Evolutionary conservation across 495 filamentous ascomycete species (phyloP).

Genomic region (Penicillium pancosmium): DNA sequence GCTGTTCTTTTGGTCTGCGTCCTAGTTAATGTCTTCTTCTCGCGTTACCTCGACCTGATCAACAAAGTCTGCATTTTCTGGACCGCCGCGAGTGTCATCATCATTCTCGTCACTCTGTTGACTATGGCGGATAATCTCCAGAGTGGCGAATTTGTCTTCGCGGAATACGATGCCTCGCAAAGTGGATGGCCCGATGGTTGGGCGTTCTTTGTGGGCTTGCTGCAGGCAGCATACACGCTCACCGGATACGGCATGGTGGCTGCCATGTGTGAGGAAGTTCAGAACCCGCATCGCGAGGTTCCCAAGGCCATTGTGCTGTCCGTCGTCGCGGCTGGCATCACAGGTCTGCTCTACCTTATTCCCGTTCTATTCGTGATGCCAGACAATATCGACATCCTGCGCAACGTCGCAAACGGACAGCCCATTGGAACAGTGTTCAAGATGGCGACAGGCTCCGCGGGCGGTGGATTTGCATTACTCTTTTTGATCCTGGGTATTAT

Average conservation of each 20-base stretch:
- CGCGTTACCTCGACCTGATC: conserved; percentile 62
- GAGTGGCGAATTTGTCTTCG: conserved; percentile 61
- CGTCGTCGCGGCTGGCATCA: conserved; percentile 68
- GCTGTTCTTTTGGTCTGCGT: conserved; percentile 61
- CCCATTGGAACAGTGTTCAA: conserved; percentile 41
- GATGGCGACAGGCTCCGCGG: conserved; percentile 38
- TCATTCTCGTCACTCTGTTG: conserved; percentile 61
- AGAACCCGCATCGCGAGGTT: conserved; percentile 65
- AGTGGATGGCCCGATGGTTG: conserved; percentile 66
- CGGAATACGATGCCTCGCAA: conserved; percentile 58
- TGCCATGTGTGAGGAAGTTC: conserved; percentile 70
- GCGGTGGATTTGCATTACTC: conserved; percentile 71
- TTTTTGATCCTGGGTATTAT: conserved; percentile 75
- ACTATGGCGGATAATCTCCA: conserved; percentile 57
- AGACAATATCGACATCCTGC: conserved; percentile 47
- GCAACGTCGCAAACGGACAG: conserved; percentile 61
- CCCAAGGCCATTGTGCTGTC: conserved; percentile 73
- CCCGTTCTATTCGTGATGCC: conserved; percentile 68
- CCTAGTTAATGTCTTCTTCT: conserved; percentile 58
- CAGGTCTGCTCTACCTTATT: conserved; percentile 71
- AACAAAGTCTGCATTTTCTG: conserved; percentile 71
- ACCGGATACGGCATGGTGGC: conserved; percentile 62
- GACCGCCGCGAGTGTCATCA: conserved; percentile 61
- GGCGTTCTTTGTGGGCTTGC: conserved; percentile 63
- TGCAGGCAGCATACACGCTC: conserved; percentile 63